Evolutionary conservation across 2,329 filamentous ascomycete genomes (phyloP).

Genomic region (Aureobasidium lini): DNA sequence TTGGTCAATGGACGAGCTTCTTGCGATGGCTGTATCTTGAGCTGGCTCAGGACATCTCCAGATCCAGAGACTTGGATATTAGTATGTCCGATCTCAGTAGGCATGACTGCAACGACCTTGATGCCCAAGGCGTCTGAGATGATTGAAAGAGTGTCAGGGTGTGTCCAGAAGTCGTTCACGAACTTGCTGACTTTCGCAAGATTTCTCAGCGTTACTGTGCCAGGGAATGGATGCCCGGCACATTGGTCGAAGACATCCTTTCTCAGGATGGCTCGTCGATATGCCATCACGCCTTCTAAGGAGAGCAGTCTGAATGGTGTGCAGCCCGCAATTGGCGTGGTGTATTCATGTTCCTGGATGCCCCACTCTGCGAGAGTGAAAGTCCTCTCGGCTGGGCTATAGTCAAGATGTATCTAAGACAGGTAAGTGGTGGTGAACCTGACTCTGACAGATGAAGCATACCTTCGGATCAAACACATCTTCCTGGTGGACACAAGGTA

Average conservation of each 20-base stretch:
- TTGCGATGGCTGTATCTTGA: background rate
- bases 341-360: background rate
- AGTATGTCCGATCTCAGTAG: background rate
- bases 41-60: background rate
- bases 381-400: background rate
- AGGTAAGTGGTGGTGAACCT: background rate
- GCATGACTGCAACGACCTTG: background rate
- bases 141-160: background rate
- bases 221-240: background rate
- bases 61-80: background rate
- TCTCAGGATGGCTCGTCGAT: background rate
- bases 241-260: background rate
- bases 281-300: background rate
- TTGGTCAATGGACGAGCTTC: background rate
- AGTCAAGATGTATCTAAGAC: background rate
- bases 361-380: background rate
- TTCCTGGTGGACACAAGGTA: background rate
- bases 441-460: background rate
- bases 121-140: background rate
- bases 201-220: background rate
- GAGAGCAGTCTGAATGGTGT: background rate
- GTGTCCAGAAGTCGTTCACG: background rate
- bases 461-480: background rate
- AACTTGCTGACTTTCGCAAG: background rate
- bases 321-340: background rate